Evolutionary conservation across 116 monocot genomes (phyloP).

Genomic region (Thalassia testudinum): DNA sequence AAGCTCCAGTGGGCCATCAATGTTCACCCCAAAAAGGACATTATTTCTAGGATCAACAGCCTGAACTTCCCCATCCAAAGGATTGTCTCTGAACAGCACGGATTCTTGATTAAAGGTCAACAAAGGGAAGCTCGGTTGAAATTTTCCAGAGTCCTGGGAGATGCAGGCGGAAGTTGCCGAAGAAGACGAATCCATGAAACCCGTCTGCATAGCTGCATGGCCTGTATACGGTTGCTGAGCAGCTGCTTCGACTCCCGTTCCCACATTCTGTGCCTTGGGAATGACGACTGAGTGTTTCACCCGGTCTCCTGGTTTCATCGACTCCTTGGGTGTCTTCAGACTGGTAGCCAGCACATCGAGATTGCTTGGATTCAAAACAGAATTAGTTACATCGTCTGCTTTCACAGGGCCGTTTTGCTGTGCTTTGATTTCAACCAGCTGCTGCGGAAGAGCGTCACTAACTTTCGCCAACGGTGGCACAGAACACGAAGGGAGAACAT

Average conservation of each 20-base stretch:
- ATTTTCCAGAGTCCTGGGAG: conserved; percentile 34
- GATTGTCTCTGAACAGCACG: conserved; percentile 35
- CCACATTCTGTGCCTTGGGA: neutral
- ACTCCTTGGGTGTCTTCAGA: neutral
- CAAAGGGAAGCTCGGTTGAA: conserved; percentile 36
- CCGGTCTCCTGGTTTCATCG: conserved; percentile 2
- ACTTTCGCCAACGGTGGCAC: conserved; percentile 6
- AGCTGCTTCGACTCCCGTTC: too few relatives aligned
- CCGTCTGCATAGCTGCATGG: neutral
- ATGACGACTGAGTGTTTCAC: neutral
- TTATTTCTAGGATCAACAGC: conserved; percentile 50
- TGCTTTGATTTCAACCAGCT: too few relatives aligned
- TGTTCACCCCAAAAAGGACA: conserved; percentile 66
- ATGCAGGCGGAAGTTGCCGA: conserved; percentile 67
- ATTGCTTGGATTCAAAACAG: neutral
- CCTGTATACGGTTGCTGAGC: neutral
- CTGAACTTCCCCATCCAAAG: conserved; percentile 29
- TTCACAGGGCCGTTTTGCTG: neutral
- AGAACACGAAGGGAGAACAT: conserved; percentile 11
- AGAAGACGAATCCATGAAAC: conserved; percentile 12
- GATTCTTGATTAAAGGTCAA: conserved; percentile 30
- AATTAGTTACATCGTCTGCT: neutral
- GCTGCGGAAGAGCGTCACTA: neutral
- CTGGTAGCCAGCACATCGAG: conserved; percentile 1
- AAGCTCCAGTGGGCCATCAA: conserved; percentile 23